Evolutionary conservation across 805 yeast genomes (phyloP).

Genomic region (Wickerhamiella lipophila): DNA sequence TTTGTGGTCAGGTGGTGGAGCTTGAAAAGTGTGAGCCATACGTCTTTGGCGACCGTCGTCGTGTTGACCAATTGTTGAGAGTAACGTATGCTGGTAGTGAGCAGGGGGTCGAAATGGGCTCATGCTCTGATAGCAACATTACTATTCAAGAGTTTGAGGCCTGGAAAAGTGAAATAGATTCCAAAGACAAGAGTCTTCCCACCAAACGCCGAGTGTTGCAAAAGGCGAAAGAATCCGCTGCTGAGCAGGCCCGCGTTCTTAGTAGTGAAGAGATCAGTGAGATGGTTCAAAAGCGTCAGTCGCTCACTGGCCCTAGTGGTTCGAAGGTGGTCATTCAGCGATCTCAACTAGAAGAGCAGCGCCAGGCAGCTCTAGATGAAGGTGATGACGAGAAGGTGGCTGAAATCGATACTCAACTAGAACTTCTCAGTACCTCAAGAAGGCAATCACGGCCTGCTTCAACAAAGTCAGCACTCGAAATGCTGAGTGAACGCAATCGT

Average conservation of each 20-base stretch:
- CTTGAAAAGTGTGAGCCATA: constrained; percentile 36
- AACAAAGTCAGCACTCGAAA: constrained; percentile 19
- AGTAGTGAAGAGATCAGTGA: constrained; percentile 61
- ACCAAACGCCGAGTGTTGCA: constrained; percentile 49
- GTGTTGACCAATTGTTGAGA: constrained; percentile 46
- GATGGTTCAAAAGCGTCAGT: constrained; percentile 61
- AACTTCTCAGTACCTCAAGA: constrained; percentile 14
- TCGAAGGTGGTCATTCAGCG: constrained; percentile 67
- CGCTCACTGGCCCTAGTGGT: constrained; percentile 47
- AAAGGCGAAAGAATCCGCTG: constrained; percentile 49
- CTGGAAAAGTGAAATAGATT: constrained; percentile 49
- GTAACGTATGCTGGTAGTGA: constrained; percentile 74
- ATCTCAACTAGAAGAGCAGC: constrained; percentile 56
- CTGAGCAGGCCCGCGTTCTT: constrained; percentile 51
- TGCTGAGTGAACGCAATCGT: constrained; percentile 75
- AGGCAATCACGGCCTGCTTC: background rate
- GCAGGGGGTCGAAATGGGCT: constrained; percentile 62
- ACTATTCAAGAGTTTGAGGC: constrained; percentile 58
- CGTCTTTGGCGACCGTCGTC: constrained; percentile 34
- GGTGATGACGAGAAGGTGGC: constrained; percentile 26
- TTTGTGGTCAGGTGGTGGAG: constrained; percentile 71
- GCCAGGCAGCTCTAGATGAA: constrained; percentile 54
- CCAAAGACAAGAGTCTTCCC: constrained; percentile 48
- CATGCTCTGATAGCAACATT: constrained; percentile 66
- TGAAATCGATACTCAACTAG: constrained; percentile 27